A percentile compares a stretch with the other conserved stretches of the same genome.
phyloP scores from a whole-genome alignment of 768 basidiomycete genomes.

The Suillus cothurnatus region DNA sequence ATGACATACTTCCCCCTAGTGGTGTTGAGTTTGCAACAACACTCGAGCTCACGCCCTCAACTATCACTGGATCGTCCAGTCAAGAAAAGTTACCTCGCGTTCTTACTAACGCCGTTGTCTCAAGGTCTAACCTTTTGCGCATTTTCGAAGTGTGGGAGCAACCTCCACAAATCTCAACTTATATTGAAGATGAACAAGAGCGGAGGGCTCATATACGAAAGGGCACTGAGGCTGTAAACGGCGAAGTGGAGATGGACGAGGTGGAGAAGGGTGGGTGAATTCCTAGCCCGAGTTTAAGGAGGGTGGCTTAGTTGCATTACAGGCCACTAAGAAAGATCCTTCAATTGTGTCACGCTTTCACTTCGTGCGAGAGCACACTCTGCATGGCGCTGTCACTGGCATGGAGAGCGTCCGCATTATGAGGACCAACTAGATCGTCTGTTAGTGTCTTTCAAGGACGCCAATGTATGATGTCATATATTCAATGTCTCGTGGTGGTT shows the following conservation, averaged over 20 bases:
- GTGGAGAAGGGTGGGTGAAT: conserved; percentile 70
- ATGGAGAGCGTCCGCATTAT: conserved; percentile 68
- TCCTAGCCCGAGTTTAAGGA: too few relatives aligned
- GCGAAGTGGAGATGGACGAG: conserved; percentile 79
- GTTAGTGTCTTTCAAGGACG: too few relatives aligned
- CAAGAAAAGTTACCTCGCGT: conserved; percentile 33
- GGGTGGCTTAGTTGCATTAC: too few relatives aligned
- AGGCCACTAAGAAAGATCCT: too few relatives aligned
- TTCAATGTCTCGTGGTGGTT: too few relatives aligned
- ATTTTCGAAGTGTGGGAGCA: conserved; percentile 88
- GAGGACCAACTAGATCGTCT: conserved; percentile 74
- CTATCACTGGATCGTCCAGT: conserved; percentile 31
- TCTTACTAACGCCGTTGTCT: conserved; percentile 79
- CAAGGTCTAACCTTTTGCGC: conserved; percentile 78
- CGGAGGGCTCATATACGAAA: conserved; percentile 54
- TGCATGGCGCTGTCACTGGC: too few relatives aligned
- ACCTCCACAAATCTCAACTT: conserved; percentile 53
- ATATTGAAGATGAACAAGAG: conserved; percentile 64
- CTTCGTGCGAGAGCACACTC: too few relatives aligned
- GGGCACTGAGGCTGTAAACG: conserved; percentile 75
- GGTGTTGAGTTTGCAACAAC: conserved; percentile 82
- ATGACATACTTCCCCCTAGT: conserved; percentile 80
- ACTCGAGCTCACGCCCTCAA: conserved; percentile 69
- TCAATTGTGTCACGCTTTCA: too few relatives aligned
- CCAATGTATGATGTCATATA: too few relatives aligned